A percentile compares a stretch with the other conserved stretches of the same genome.
Conservation (phyloP, 2,329 filamentous ascomycete species). For the Exophiala xenobiotica region DNA sequence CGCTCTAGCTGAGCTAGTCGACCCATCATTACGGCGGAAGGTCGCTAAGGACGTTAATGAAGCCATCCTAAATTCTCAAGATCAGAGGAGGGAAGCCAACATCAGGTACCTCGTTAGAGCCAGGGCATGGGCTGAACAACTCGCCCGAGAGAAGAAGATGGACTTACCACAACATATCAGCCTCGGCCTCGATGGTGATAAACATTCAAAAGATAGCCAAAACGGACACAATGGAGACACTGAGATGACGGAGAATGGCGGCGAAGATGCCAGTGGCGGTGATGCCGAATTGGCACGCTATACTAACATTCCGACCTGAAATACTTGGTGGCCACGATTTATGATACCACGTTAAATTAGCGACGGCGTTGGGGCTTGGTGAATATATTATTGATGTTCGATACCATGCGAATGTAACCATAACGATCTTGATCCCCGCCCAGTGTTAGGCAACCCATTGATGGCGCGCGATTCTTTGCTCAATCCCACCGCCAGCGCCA, state of each 20-base stretch:
- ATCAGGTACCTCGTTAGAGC: constrained; percentile 79
- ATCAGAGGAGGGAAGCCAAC: constrained; percentile 72
- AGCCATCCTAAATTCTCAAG: constrained; percentile 74
- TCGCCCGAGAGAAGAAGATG: constrained; percentile 47
- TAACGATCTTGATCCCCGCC: no score
- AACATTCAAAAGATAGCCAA: constrained; percentile 12
- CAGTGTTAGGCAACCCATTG: no score
- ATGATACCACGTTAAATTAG: no score
- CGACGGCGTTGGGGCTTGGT: no score
- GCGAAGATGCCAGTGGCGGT: constrained; percentile 10
- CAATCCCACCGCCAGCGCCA: no score
- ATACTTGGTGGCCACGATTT: no score
- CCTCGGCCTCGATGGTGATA: constrained; percentile 41
- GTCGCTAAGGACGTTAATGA: constrained; percentile 90
- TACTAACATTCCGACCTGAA: constrained; percentile 21
- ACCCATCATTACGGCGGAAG: constrained; percentile 73
- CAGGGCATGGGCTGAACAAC: constrained; percentile 77
- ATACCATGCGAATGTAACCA: no score
- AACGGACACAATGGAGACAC: constrained; percentile 29
- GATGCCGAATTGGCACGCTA: constrained; percentile 23
- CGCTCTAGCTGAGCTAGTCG: constrained; percentile 69
- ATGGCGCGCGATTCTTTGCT: no score
- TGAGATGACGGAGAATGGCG: constrained; percentile 29
- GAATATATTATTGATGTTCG: no score
- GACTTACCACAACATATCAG: constrained; percentile 47